Conservation (phyloP, 441 rosid species). For the Kokia cookei region DNA sequence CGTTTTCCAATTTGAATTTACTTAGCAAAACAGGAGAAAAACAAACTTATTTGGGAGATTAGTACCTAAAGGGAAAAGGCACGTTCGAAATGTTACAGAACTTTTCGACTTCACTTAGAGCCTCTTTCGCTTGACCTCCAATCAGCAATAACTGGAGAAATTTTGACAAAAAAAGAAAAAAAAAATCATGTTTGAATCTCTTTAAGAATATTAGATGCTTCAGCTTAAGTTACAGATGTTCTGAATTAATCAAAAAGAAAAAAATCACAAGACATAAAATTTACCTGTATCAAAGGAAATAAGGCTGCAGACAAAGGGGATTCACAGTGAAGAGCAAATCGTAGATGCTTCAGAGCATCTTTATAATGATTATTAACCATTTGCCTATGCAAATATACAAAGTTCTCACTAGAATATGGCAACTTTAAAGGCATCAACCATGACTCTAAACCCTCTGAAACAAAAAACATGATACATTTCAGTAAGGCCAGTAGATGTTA, state of each 20-base stretch:
- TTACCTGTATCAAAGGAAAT: slow-evolving; percentile 78
- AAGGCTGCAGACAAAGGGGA: slow-evolving; percentile 42
- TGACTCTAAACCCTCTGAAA: slow-evolving; percentile 49
- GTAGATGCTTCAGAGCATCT: slow-evolving; percentile 59
- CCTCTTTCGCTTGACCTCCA: slow-evolving; percentile 58
- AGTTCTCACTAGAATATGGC: slow-evolving; percentile 37
- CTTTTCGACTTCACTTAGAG: slow-evolving; percentile 48
- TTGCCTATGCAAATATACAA: slow-evolving; percentile 17
- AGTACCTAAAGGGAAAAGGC: slow-evolving; percentile 58
- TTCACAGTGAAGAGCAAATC: slow-evolving; percentile 37
- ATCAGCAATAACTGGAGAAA: slow-evolving; percentile 58
- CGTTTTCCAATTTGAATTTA: not conserved
- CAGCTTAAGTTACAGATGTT: not conserved
- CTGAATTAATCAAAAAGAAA: not conserved
- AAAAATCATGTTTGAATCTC: not conserved
- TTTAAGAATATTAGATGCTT: not conserved
- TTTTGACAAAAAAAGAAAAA: not conserved
- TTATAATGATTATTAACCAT: slow-evolving; percentile 39
- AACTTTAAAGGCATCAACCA: slow-evolving; percentile 70
- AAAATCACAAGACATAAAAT: not conserved
- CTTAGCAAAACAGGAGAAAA: not conserved
- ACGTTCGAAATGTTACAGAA: slow-evolving; percentile 35
- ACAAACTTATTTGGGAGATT: not conserved
- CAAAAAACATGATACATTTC: slow-evolving; percentile 12
- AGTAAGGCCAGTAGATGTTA: not conserved